Evolutionary conservation across 176 grass and related monocot genomes (phyloP), one percentile per base, ranked within the genome.

Genomic region (Dendrocalamus sinicus): DNA sequence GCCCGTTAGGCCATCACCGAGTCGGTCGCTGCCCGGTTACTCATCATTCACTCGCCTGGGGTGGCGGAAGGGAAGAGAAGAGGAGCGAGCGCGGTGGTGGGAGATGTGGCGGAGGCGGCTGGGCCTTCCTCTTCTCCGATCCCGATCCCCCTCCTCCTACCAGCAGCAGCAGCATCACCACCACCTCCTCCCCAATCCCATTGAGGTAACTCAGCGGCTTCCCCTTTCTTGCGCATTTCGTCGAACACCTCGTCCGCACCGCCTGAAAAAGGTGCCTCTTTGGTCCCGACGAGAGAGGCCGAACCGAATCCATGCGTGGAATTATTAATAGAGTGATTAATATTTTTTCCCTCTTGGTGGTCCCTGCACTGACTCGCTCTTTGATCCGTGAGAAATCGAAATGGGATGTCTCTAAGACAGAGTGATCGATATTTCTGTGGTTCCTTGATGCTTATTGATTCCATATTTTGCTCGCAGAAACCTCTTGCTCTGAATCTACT

Each of bases 81-180:
- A 30, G 28, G 28, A 53, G 5, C 51, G 5, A 17, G 15, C 16
- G 15, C 51, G 13, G 51, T 19, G 51, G 51, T 14, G 48, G 14
- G 45, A 46, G 84, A 91, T 91, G 85, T 83, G 60, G 80, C 70
- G 75, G 80, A 77, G 89, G 75, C 84, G 80, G 48, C 12, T 87
- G 40, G 85, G 60, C 50, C 28, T 67, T 19, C 58, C 79, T 48
- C 74, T 91, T 22, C 89, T 87, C 43, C 80, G 67, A 32, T 52
- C 75, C 30, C 40, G 44, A 12, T 11, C 66, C 45, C 11, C 32
- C 7, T 20, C 74, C 37, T 57, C 75, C 30, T 48, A 0, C 40
- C 19, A 13, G 16, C 67, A 65, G 2, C 32, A 19, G 8, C 77
- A 11, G 2, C 35, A 37, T 0, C 35, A 37, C 4, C 35, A 37